A percentile compares a stretch with the other conserved stretches of the same genome.
Conservation (phyloP, 148 eudicot species). For the Dianthus caryophyllus region DNA sequence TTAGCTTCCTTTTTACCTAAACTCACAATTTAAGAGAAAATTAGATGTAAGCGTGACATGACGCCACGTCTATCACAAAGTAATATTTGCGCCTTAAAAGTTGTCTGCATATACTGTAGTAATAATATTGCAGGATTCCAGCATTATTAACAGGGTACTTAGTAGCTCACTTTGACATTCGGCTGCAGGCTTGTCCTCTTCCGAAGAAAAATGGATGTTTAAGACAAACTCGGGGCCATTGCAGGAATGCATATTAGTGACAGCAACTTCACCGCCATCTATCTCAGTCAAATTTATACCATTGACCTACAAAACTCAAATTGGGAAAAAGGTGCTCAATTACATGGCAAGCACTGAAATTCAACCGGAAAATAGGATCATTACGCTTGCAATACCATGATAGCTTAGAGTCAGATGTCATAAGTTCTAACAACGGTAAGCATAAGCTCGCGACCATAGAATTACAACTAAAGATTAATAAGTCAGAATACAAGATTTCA, state of each 20-base stretch:
- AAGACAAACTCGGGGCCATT: conserved; percentile 62
- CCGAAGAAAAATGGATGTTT: conserved; percentile 36
- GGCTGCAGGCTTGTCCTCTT: conserved; percentile 20
- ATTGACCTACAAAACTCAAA: conserved; percentile 55
- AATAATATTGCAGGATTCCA: not conserved
- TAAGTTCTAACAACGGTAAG: too few relatives aligned
- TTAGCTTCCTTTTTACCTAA: conserved; percentile 53
- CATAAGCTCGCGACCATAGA: not conserved
- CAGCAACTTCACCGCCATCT: conserved; percentile 64
- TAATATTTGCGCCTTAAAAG: too few relatives aligned
- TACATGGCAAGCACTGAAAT: not conserved
- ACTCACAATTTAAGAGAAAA: not conserved
- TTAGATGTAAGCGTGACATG: not conserved
- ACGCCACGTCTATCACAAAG: not conserved
- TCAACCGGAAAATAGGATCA: not conserved
- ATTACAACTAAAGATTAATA: not conserved
- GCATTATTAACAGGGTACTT: not conserved
- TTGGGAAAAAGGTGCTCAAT: not conserved
- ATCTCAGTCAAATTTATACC: conserved; percentile 53
- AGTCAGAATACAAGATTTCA: not conserved
- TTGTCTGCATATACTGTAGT: too few relatives aligned
- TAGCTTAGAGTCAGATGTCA: too few relatives aligned
- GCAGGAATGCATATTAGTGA: conserved; percentile 63
- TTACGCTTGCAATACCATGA: too few relatives aligned
- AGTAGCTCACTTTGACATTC: conserved; percentile 29